Conservation (phyloP, 1,284 basidiomycete genomes). For the Stereum hirsutum region DNA sequence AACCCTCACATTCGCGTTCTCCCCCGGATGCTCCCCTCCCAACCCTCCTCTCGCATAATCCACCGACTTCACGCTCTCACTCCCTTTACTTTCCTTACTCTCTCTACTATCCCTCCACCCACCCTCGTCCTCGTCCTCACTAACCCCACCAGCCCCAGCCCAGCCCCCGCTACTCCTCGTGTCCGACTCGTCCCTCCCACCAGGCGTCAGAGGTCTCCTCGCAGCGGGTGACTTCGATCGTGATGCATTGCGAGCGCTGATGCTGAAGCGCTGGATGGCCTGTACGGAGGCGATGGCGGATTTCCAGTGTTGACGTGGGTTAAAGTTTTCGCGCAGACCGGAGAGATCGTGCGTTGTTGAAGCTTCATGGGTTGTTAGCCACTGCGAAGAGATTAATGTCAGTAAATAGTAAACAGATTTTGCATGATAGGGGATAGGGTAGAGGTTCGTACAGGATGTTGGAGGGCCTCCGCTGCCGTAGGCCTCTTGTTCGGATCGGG, state of each 20-base stretch:
- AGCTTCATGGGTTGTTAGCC: conserved; percentile 56
- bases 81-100: conserved; percentile 15
- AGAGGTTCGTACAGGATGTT: conserved; percentile 30
- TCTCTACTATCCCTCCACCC: conserved; percentile 1
- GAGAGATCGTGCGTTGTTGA: conserved; percentile 65
- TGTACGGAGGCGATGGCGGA: conserved; percentile 57
- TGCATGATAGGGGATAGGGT: background rate
- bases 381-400: conserved; percentile 21
- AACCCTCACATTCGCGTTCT: conserved; percentile 6
- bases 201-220: background rate
- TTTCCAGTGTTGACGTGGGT: conserved; percentile 61
- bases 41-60: background rate
- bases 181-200: conserved; percentile 10
- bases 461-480: conserved; percentile 65
- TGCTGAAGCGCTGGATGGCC: conserved; percentile 44
- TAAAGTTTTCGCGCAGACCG: conserved; percentile 73
- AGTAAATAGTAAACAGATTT: background rate
- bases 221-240: conserved; percentile 13
- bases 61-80: conserved; percentile 9
- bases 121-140: conserved; percentile 5
- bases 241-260: conserved; percentile 24
- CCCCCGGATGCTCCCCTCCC: conserved; percentile 1
- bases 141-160: background rate
- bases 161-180: background rate
- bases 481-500: conserved; percentile 68